Evolutionary conservation across 2,329 filamentous ascomycete genomes (phyloP), one percentile per base, ranked within the genome.

Genomic region (Lachnellula cervina): DNA sequence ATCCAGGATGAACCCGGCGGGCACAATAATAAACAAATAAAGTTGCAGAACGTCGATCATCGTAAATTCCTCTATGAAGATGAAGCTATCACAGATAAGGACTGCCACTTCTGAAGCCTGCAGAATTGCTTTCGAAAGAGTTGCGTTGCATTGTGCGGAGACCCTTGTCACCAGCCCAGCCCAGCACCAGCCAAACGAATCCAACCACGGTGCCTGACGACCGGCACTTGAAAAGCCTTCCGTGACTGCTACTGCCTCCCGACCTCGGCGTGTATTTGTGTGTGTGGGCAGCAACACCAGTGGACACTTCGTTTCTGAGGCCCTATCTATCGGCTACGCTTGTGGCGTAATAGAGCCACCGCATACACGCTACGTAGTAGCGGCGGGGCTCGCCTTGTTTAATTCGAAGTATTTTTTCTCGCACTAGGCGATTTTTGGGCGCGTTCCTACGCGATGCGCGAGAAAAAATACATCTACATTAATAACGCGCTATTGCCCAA

Each of bases 171-270:
- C 2, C 25, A 8, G 17, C 14, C 38, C 5, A 38, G 34, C 35
- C 35, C 23, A 44, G 25, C 37, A 14, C 38, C 5, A 38, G 34
- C 35, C 35, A 44, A 44, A 37, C 37, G 21, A 25, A 23, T 45
- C 47, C 53, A 55, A 44, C 42, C 40, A 49, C 23, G 34, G 17
- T 49, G 5, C 23, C 11, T 50, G 19, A 7, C 37, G 40, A 28
- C 32, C 54, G 54, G 54, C 54, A 56, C 54, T 56, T 56, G 44
- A 13, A 19, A 34, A 55, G 52, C 52, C 40, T 46, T 51, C 48
- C 19, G 23, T 11, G 52, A 45, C 23, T 40, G 45, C 32, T 9
- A 28, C 17, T 49, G 43, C 51, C 49, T 56, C 54, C 54, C 54
- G 54, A 52, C 17, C 28, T 32, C 28, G 28, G 25, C 7, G 19